Conservation (phyloP, 345 rosid genomes). For the Arabis alpina region DNA sequence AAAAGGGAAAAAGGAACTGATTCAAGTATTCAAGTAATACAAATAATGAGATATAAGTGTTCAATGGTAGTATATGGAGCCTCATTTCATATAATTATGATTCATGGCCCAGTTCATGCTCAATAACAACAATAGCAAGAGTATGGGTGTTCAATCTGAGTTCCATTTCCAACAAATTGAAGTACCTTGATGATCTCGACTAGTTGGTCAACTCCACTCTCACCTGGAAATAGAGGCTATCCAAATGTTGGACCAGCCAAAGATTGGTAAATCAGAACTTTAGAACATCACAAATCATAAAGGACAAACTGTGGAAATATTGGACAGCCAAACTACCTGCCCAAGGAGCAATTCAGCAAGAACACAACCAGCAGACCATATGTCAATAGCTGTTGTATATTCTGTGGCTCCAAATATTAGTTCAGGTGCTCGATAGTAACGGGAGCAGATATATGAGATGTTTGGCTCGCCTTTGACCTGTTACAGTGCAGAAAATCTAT, state of each 20-base stretch:
- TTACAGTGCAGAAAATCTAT: constrained; percentile 20
- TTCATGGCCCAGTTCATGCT: not conserved
- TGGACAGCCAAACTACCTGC: constrained; percentile 46
- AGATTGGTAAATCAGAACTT: constrained; percentile 22
- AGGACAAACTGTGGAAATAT: not conserved
- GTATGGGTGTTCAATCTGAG: not conserved
- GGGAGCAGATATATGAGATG: constrained; percentile 67
- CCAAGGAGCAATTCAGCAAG: constrained; percentile 69
- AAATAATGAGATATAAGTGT: too few relatives aligned
- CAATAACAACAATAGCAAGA: not conserved
- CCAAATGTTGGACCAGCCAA: constrained; percentile 24
- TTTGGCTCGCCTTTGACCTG: constrained; percentile 77
- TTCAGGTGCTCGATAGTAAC: constrained; percentile 70
- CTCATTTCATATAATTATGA: too few relatives aligned
- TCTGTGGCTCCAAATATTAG: constrained; percentile 77
- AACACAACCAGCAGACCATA: constrained; percentile 80
- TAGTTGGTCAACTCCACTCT: constrained; percentile 74
- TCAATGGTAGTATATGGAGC: too few relatives aligned
- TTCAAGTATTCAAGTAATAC: too few relatives aligned
- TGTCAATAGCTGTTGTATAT: constrained; percentile 68
- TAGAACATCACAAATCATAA: not conserved
- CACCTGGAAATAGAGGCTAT: constrained; percentile 75
- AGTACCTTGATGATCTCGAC: constrained; percentile 77
- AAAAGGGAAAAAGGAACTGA: not conserved
- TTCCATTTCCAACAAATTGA: not conserved